Evolutionary conservation across 2,329 filamentous ascomycete species (phyloP), one percentile per base, ranked within the genome.

Genomic region (Penicillium carneum): DNA sequence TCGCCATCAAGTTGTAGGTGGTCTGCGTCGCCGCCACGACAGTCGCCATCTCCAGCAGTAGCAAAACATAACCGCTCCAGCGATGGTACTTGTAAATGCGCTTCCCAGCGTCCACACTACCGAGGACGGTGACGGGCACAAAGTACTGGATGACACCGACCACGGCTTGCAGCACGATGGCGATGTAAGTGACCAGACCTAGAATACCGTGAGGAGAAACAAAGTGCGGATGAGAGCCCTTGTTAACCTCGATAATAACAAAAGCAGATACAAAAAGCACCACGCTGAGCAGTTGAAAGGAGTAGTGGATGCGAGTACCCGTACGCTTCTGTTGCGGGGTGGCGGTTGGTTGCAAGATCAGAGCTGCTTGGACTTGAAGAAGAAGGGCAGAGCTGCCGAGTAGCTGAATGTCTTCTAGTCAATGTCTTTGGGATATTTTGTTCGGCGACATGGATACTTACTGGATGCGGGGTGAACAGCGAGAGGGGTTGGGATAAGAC

Each of bases 1-100:
- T 78, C 1, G 90, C 84, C 26, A 83, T 84, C 64, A 85, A 74
- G 71, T 90, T 92, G 77, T 89, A 97, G 36, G 84, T 83, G 1
- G 94, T 97, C 79, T 88, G 84, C 3, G 88, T 92, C 1, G 93
- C 91, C 26, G 89, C 88, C 50, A 85, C 81, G 41, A 96, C 84
- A 0, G 93, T 95, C 10, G 86, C 87, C 63, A 96, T 79, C 63
- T 94, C 83, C 69, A 96, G 71, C 52, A 89, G 72, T 56, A 94
- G 79, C 61, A 93, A 80, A 8, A 87, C 67, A 74, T 99, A 98
- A 2, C 94, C 95, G 23, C 83, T 84, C 56, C 85, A 79, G 33
- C 94, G 87, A 76, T 98, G 95, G 71, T 93, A 97, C 79, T 96
- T 97, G 84, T 94, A 98, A 43, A 97, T 76, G 26, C 83, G 83